Conservation (phyloP, 2,329 filamentous ascomycete genomes). For the Alternaria gaisen region DNA sequence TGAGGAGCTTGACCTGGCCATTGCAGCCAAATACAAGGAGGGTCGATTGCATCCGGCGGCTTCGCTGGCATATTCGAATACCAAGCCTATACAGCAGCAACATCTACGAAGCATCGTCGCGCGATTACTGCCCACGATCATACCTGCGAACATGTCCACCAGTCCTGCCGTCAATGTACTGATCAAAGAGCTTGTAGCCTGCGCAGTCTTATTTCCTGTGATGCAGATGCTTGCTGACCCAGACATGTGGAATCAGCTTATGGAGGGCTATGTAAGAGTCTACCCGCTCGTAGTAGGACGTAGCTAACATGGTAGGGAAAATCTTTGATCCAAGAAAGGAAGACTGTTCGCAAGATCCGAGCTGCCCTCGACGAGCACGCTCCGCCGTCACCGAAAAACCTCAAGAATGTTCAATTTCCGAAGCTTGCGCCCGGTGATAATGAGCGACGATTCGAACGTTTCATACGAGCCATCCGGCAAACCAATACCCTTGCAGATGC, state of each 20-base stretch:
- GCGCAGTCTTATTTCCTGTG: conserved; percentile 85
- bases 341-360: conserved; percentile 89
- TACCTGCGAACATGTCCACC: conserved; percentile 76
- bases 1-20: conserved; percentile 92
- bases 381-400: conserved; percentile 74
- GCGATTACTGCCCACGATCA: conserved; percentile 75
- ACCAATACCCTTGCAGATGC: conserved; percentile 93
- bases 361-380: conserved; percentile 95
- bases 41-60: conserved; percentile 89
- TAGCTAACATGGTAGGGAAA: conserved; percentile 64
- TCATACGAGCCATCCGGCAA: conserved; percentile 87
- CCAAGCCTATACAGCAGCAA: conserved; percentile 84
- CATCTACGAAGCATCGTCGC: conserved; percentile 81
- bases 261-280: conserved; percentile 76
- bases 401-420: conserved; percentile 75
- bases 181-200: conserved; percentile 89
- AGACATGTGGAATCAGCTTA: conserved; percentile 96
- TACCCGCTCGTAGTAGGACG: conserved; percentile 16
- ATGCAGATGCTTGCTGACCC: conserved; percentile 85
- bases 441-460: conserved; percentile 92
- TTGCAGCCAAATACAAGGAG: conserved; percentile 91
- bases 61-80: conserved; percentile 82
- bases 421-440: conserved; percentile 82
- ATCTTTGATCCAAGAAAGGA: conserved; percentile 90
- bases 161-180: conserved; percentile 84